A percentile compares a stretch with the other conserved stretches of the same genome.
Conservation (phyloP, 495 filamentous ascomycete species). For the Aspergillus campestris region DNA sequence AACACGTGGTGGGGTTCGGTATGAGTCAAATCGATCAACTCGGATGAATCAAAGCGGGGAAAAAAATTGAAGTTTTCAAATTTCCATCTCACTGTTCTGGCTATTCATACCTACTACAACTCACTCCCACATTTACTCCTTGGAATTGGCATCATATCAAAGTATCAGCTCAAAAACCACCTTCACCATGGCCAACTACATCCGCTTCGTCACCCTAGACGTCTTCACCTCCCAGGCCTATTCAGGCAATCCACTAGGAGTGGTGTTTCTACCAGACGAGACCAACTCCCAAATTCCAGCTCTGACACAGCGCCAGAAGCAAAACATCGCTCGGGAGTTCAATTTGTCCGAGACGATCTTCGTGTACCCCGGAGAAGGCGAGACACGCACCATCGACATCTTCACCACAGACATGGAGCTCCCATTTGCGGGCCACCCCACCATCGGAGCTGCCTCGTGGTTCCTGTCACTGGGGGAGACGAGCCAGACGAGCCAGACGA, state of each 20-base stretch:
- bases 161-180: neutral
- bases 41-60: too few relatives aligned
- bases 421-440: conserved; percentile 73
- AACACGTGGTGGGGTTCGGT: too few relatives aligned
- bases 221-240: conserved; percentile 36
- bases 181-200: conserved; percentile 15
- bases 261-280: conserved; percentile 32
- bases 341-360: conserved; percentile 82
- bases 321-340: conserved; percentile 65
- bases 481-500: conserved; percentile 21
- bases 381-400: conserved; percentile 54
- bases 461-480: conserved; percentile 19
- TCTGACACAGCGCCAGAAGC: conserved; percentile 32
- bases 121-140: too few relatives aligned
- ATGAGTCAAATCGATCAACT: too few relatives aligned
- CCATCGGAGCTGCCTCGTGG: conserved; percentile 59
- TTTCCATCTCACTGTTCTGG: too few relatives aligned
- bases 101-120: too few relatives aligned
- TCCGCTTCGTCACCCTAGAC: conserved; percentile 32
- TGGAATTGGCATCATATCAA: neutral
- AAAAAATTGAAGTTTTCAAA: too few relatives aligned
- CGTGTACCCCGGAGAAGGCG: conserved; percentile 38
- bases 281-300: conserved; percentile 1
- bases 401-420: conserved; percentile 56
- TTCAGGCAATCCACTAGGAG: conserved; percentile 31